phyloP scores from a whole-genome alignment of 2,329 filamentous ascomycete species.

The Diaporthe eres region DNA sequence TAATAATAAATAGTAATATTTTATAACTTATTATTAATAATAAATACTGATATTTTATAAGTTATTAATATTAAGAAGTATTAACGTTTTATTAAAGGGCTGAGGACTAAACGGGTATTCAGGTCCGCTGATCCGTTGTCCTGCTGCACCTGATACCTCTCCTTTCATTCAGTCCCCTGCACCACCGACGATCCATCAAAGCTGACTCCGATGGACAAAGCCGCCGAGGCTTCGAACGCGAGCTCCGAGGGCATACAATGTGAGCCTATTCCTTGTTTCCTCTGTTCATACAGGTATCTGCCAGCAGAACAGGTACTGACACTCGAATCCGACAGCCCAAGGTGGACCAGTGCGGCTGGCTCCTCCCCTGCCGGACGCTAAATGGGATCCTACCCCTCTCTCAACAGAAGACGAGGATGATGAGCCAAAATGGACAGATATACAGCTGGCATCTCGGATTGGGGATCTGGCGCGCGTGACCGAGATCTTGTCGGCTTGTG shows the following conservation, averaged over 20 bases:
- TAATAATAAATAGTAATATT: too few relatives aligned
- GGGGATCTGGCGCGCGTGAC: constrained; percentile 49
- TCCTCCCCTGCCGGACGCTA: constrained; percentile 21
- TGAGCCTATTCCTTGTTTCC: not conserved
- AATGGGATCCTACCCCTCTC: constrained; percentile 34
- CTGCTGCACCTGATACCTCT: not conserved
- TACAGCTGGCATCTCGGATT: constrained; percentile 52
- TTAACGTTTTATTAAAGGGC: not conserved
- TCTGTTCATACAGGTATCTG: not conserved
- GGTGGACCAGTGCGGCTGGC: not conserved
- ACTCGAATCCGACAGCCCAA: not conserved
- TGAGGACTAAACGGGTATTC: not conserved
- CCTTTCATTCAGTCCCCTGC: not conserved
- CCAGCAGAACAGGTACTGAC: not conserved
- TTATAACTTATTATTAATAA: too few relatives aligned
- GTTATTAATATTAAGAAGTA: too few relatives aligned
- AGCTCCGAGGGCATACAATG: not conserved
- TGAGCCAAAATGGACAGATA: constrained; percentile 50
- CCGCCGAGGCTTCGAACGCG: not conserved
- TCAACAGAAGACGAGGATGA: constrained; percentile 29
- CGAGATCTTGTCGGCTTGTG: constrained; percentile 44
- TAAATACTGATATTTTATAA: too few relatives aligned
- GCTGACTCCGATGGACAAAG: not conserved
- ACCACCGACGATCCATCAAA: not conserved
- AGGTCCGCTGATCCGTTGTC: not conserved